Conservation (phyloP, 805 yeast species). For the Nakazawaea anatomiae region DNA sequence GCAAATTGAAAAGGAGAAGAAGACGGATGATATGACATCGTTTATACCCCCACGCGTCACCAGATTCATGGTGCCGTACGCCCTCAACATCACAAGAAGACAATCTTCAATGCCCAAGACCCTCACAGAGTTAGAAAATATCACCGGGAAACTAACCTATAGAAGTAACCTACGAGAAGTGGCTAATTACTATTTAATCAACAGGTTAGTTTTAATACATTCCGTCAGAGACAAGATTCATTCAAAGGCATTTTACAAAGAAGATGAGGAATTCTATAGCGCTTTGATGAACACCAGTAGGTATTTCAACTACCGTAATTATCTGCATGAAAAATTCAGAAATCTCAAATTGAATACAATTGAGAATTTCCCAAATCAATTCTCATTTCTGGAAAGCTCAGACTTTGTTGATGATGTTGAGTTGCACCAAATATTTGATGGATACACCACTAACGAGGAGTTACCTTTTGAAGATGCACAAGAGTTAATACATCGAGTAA, state of each 20-base stretch:
- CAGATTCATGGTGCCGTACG: background rate
- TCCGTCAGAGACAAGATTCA: background rate
- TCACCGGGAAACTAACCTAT: background rate
- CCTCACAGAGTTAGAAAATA: background rate
- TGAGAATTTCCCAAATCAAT: constrained; percentile 2
- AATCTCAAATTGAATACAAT: background rate
- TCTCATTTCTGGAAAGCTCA: background rate
- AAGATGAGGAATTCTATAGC: background rate
- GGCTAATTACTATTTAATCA: background rate
- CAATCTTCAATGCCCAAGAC: background rate
- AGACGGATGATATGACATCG: background rate
- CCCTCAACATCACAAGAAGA: background rate
- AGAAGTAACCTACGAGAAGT: background rate
- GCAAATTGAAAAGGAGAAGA: background rate
- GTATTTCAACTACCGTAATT: constrained; percentile 3
- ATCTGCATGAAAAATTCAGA: background rate
- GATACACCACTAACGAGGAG: background rate
- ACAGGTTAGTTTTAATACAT: background rate
- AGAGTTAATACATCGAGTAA: background rate
- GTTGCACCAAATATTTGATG: background rate
- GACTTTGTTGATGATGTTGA: background rate
- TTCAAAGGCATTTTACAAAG: background rate
- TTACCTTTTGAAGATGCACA: background rate
- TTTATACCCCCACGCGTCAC: too few relatives aligned
- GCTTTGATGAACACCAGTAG: background rate